These are phyloP conservation scores for Fusarium neocosmosporiellum DNA, from an alignment of 2,329 filamentous ascomycete genomes.

Conservation along the genomic window DNA sequence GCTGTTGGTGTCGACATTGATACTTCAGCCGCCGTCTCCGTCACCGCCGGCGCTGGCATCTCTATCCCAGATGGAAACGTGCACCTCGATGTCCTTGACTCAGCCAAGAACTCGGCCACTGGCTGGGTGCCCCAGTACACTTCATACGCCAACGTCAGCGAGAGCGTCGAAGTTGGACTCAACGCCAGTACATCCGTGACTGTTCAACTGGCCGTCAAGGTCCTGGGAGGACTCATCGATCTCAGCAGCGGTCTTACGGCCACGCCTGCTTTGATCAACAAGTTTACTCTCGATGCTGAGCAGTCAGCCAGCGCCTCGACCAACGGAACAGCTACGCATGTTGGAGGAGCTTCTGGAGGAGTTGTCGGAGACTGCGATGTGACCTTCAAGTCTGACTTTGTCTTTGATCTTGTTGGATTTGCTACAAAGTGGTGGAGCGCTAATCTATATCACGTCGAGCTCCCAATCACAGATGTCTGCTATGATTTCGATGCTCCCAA, in stretches of 20 bases:
- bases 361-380: slow-evolving; percentile 36
- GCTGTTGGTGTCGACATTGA: slow-evolving; percentile 51
- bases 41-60: slow-evolving; percentile 47
- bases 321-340: background rate
- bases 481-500: slow-evolving; percentile 21
- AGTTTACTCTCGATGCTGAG: slow-evolving; percentile 45
- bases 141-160: slow-evolving; percentile 48
- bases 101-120: slow-evolving; percentile 41
- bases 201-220: slow-evolving; percentile 52
- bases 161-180: slow-evolving; percentile 20
- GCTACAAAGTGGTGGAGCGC: slow-evolving; percentile 42
- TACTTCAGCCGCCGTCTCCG: slow-evolving; percentile 46
- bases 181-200: slow-evolving; percentile 48
- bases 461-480: slow-evolving; percentile 31
- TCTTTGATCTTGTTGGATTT: slow-evolving; percentile 42
- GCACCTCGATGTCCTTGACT: slow-evolving; percentile 52
- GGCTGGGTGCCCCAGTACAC: slow-evolving; percentile 53
- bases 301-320: slow-evolving; percentile 38
- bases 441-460: slow-evolving; percentile 34
- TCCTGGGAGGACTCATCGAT: slow-evolving; percentile 49
- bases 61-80: slow-evolving; percentile 50
- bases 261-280: slow-evolving; percentile 51
- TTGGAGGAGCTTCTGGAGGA: slow-evolving; percentile 13
- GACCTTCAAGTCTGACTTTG: slow-evolving; percentile 41
- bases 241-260: slow-evolving; percentile 53